Percentiles rank a stretch among this genome's conserved stretches.
Conservation (phyloP, 2,329 filamentous ascomycete species). For the Microdochium trichocladiopsis region DNA sequence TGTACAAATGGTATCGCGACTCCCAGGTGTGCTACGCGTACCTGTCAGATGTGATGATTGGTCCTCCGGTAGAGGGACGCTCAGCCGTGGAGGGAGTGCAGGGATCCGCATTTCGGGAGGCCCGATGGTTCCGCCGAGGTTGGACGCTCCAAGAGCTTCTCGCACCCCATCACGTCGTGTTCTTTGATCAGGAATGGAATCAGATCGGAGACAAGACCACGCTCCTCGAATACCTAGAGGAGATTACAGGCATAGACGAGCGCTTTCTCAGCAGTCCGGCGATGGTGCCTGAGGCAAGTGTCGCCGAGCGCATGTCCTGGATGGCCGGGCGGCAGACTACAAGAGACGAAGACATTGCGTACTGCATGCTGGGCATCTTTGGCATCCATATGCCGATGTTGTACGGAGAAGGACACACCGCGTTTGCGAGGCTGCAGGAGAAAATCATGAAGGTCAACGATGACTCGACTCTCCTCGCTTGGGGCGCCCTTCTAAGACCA, state of each 20-base stretch:
- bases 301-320: slow-evolving; percentile 8
- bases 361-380: slow-evolving; percentile 10
- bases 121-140: slow-evolving; percentile 6
- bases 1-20: background rate
- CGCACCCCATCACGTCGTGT: slow-evolving; percentile 6
- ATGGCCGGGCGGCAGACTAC: slow-evolving; percentile 4
- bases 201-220: slow-evolving; percentile 1
- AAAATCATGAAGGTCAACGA: slow-evolving; percentile 7
- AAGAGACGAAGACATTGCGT: slow-evolving; percentile 8
- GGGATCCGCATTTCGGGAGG: no score
- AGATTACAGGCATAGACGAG: slow-evolving; percentile 6
- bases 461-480: slow-evolving; percentile 8
- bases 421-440: slow-evolving; percentile 8
- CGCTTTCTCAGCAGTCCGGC: background rate
- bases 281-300: background rate
- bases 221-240: slow-evolving; percentile 3
- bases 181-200: slow-evolving; percentile 8
- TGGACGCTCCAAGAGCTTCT: slow-evolving; percentile 12
- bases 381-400: slow-evolving; percentile 9
- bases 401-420: slow-evolving; percentile 7
- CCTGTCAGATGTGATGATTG: background rate
- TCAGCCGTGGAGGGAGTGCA: no score
- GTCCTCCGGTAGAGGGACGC: background rate
- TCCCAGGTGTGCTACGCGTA: background rate
- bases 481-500: background rate